Conservation (phyloP, 495 filamentous ascomycete species). For the Cudoniella acicularis region DNA sequence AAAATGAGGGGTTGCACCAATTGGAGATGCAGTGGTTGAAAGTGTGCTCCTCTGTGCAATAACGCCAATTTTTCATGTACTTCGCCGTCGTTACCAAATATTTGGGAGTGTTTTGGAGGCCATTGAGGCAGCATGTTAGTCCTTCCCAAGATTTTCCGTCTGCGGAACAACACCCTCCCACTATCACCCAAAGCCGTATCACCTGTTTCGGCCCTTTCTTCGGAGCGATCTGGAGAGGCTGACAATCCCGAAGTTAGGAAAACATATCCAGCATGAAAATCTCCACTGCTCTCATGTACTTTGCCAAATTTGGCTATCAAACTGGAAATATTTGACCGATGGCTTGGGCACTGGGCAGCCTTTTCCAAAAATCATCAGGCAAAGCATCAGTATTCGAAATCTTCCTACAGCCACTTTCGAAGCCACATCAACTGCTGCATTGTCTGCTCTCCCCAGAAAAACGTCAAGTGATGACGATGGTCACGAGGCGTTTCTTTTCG, state of each 20-base stretch:
- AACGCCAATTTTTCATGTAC: neutral
- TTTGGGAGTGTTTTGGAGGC: neutral
- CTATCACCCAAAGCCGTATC: neutral
- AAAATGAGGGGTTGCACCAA: neutral
- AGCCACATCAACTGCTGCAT: too few species aligned
- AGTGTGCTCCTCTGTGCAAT: neutral
- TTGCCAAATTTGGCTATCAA: neutral
- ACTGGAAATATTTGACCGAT: neutral
- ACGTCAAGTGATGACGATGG: neutral
- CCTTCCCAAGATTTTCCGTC: too few species aligned
- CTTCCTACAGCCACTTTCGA: neutral
- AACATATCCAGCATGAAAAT: neutral
- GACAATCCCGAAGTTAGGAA: neutral
- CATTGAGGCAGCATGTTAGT: too few species aligned
- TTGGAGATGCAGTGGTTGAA: neutral
- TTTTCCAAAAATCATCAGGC: neutral
- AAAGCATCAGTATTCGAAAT: neutral
- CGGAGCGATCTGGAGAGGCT: neutral
- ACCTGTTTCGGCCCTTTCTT: neutral
- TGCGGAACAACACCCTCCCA: too few species aligned
- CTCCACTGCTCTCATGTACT: neutral
- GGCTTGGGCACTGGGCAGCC: neutral
- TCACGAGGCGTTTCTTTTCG: neutral
- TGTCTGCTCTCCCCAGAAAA: neutral
- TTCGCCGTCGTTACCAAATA: neutral